Evolutionary conservation across 2,329 filamentous ascomycete genomes (phyloP).

Genomic region (Pseudogymnoascus sp.): DNA sequence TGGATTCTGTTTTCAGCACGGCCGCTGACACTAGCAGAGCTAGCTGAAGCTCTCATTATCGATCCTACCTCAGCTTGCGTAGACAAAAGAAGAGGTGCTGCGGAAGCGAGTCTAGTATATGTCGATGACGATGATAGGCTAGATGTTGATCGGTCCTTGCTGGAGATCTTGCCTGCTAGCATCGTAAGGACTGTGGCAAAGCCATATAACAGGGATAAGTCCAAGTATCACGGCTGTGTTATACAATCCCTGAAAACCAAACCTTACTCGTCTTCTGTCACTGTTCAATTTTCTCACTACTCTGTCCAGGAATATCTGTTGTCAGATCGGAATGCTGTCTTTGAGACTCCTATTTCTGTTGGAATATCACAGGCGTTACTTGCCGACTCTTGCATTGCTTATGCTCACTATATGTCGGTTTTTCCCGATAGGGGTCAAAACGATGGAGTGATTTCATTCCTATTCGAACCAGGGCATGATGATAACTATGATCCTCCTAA

Average conservation of each 20-base stretch:
- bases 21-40: slow-evolving; percentile 21
- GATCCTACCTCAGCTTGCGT: slow-evolving; percentile 17
- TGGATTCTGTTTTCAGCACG: slow-evolving; percentile 20
- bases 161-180: not conserved
- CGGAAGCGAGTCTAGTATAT: not conserved
- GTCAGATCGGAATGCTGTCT: slow-evolving; percentile 11
- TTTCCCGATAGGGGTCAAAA: not conserved
- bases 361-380: not conserved
- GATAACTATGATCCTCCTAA: not conserved
- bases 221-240: no score
- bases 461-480: not conserved
- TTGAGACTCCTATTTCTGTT: not conserved
- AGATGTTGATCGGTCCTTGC: not conserved
- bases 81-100: not conserved
- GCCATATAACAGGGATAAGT: no score
- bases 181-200: not conserved
- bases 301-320: slow-evolving; percentile 21
- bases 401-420: not conserved
- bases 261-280: slow-evolving; percentile 10
- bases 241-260: not conserved
- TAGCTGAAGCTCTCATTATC: slow-evolving; percentile 26
- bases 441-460: not conserved
- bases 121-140: not conserved
- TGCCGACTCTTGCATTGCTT: not conserved
- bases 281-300: slow-evolving; percentile 15